Evolutionary conservation across 169 alveolate genomes (phyloP).

Genomic region (Babesia bovis): DNA sequence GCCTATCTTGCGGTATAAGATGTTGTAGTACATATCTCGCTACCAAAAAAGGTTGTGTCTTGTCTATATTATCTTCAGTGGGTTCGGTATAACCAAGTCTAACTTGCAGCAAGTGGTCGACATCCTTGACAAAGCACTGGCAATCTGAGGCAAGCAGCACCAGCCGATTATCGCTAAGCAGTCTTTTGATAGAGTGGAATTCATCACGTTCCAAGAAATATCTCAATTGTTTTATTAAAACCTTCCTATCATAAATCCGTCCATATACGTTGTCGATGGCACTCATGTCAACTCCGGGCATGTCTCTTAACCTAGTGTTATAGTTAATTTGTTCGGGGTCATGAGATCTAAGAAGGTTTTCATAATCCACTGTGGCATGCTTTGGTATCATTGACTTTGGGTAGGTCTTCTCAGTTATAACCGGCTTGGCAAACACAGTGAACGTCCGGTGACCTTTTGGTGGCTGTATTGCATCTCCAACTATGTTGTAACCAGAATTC

Average conservation of each 20-base stretch:
- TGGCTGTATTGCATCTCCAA: background rate
- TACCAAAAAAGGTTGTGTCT: slow-evolving; percentile 59
- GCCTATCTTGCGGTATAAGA: slow-evolving; percentile 61
- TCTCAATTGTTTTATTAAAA: slow-evolving; percentile 73
- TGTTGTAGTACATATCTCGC: slow-evolving; percentile 73
- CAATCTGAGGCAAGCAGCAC: slow-evolving; percentile 72
- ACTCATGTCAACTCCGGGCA: slow-evolving; percentile 68
- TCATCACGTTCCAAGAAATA: slow-evolving; percentile 77
- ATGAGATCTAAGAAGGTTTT: slow-evolving; percentile 67
- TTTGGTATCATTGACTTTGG: slow-evolving; percentile 28
- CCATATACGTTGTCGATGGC: slow-evolving; percentile 75
- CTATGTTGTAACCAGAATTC: background rate
- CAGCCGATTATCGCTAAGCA: slow-evolving; percentile 70
- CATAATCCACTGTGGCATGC: slow-evolving; percentile 70
- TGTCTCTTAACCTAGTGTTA: slow-evolving; percentile 72
- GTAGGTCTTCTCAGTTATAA: background rate
- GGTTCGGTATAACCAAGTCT: slow-evolving; percentile 69
- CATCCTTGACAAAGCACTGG: slow-evolving; percentile 55
- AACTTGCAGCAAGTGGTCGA: slow-evolving; percentile 68
- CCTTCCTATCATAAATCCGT: slow-evolving; percentile 66
- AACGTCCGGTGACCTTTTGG: background rate
- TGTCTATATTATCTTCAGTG: slow-evolving; percentile 66
- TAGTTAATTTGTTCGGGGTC: slow-evolving; percentile 72
- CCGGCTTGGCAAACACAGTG: slow-evolving; percentile 38
- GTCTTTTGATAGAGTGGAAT: slow-evolving; percentile 65